Percentiles rank a stretch among this genome's conserved stretches.
Conservation (phyloP, 2,329 filamentous ascomycete genomes). For the Colletotrichum filicis region DNA sequence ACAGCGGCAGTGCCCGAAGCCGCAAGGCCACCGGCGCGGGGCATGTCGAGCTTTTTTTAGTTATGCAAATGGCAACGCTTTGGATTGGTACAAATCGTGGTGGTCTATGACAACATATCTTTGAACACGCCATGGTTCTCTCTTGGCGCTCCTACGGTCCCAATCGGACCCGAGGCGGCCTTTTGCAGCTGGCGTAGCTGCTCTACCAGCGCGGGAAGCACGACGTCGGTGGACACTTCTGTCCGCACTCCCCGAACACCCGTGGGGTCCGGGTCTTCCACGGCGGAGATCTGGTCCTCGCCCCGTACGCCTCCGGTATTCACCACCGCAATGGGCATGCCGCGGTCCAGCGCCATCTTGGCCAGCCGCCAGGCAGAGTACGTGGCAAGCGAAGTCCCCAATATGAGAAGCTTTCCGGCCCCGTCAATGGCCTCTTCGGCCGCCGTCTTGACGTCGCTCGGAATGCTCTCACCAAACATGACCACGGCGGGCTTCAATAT, state of each 20-base stretch:
- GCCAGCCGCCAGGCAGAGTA: slow-evolving; percentile 95
- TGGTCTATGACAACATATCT: slow-evolving; percentile 66
- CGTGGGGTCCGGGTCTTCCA: slow-evolving; percentile 61
- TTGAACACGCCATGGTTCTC: slow-evolving; percentile 58
- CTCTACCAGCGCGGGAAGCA: slow-evolving; percentile 68
- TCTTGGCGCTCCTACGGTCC: not conserved
- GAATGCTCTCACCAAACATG: slow-evolving; percentile 96
- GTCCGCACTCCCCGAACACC: slow-evolving; percentile 66
- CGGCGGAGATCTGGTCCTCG: slow-evolving; percentile 77
- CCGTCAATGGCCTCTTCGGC: slow-evolving; percentile 85
- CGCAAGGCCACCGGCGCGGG: slow-evolving; percentile 37
- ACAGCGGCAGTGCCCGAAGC: slow-evolving; percentile 22
- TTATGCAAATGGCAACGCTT: slow-evolving; percentile 38
- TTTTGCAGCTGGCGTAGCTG: slow-evolving; percentile 51
- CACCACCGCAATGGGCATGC: slow-evolving; percentile 87
- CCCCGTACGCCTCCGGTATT: slow-evolving; percentile 88
- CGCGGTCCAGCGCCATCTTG: slow-evolving; percentile 82
- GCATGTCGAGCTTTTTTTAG: slow-evolving; percentile 64
- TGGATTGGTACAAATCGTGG: slow-evolving; percentile 29
- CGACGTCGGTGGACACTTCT: slow-evolving; percentile 66
- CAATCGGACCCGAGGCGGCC: not conserved
- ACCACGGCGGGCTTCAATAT: slow-evolving; percentile 92
- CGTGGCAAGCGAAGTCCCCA: slow-evolving; percentile 92
- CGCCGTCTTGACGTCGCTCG: slow-evolving; percentile 72
- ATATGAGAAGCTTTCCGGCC: slow-evolving; percentile 78